These are phyloP conservation scores for Penicillium frequentans DNA, from an alignment of 2,329 filamentous ascomycete genomes.

Conservation along the genomic window DNA sequence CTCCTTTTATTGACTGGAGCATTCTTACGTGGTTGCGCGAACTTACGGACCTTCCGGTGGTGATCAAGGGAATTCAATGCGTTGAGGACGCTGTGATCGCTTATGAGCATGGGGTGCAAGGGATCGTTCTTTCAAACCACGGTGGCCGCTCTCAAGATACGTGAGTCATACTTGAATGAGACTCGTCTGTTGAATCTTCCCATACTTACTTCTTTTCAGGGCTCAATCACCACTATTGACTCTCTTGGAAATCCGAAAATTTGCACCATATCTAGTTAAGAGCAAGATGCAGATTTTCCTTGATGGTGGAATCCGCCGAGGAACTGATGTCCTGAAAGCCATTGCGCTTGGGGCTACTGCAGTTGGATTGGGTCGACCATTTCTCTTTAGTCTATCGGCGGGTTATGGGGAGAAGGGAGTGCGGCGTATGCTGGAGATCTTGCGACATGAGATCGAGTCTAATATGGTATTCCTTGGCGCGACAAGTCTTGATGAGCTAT, in stretches of 20 bases:
- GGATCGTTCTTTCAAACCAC: slow-evolving; percentile 42
- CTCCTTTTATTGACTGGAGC: slow-evolving; percentile 31
- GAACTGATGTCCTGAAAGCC: slow-evolving; percentile 67
- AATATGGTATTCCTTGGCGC: slow-evolving; percentile 38
- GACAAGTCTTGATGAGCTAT: slow-evolving; percentile 27
- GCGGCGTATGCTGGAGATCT: slow-evolving; percentile 42
- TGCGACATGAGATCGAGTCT: slow-evolving; percentile 34
- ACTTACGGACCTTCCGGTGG: slow-evolving; percentile 36
- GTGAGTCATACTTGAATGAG: slow-evolving; percentile 12
- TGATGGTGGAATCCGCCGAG: slow-evolving; percentile 65
- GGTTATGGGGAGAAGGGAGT: slow-evolving; percentile 60
- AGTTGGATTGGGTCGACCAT: slow-evolving; percentile 63
- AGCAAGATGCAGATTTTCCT: slow-evolving; percentile 61
- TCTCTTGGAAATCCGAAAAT: slow-evolving; percentile 62
- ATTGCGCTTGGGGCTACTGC: slow-evolving; percentile 64
- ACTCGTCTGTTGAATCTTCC: no score
- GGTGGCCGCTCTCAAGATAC: slow-evolving; percentile 51
- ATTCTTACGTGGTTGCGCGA: slow-evolving; percentile 42
- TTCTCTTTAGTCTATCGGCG: slow-evolving; percentile 57
- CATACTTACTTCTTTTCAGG: slow-evolving; percentile 9
- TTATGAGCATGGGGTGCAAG: slow-evolving; percentile 47
- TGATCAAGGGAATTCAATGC: slow-evolving; percentile 47
- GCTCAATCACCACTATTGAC: slow-evolving; percentile 55
- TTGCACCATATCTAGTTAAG: slow-evolving; percentile 59
- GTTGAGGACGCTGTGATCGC: slow-evolving; percentile 52